A percentile compares a stretch with the other conserved stretches of the same genome.
Evolutionary conservation across 164 flowering plant genomes (phyloP).

Genomic region (Liquidambar formosana): DNA sequence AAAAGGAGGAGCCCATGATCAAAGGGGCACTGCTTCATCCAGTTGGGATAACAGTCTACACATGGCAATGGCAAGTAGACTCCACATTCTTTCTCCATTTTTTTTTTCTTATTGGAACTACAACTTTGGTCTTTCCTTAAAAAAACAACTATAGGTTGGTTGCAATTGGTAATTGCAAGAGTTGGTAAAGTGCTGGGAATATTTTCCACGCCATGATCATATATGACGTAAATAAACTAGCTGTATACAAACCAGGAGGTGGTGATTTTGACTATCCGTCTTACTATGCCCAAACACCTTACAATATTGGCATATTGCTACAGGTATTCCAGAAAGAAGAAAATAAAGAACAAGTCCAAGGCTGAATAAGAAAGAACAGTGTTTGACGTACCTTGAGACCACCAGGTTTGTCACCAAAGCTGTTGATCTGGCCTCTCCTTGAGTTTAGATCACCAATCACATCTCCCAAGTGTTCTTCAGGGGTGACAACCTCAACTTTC

Average conservation of each 20-base stretch:
- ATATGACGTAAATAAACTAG: background rate
- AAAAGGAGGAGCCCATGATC: too few species aligned
- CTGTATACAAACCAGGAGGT: background rate
- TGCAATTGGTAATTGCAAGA: too few species aligned
- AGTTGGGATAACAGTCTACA: background rate
- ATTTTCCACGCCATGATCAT: background rate
- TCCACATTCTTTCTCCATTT: too few species aligned
- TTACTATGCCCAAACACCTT: too few species aligned
- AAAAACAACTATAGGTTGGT: too few species aligned
- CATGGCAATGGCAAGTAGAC: too few species aligned
- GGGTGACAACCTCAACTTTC: constrained; percentile 95
- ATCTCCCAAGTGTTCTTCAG: constrained; percentile 97
- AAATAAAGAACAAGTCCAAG: too few species aligned
- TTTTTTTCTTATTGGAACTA: too few species aligned
- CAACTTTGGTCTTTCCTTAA: too few species aligned
- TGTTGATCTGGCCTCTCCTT: constrained; percentile 94
- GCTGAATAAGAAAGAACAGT: background rate
- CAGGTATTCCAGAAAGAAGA: too few species aligned
- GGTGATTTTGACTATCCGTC: too few species aligned
- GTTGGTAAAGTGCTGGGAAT: background rate
- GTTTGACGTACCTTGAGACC: constrained; percentile 77
- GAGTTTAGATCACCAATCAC: constrained; percentile 99
- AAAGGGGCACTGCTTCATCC: background rate
- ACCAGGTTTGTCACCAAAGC: constrained; percentile 90
- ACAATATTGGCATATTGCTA: too few species aligned